phyloP scores from a whole-genome alignment of 2,329 filamentous ascomycete genomes.

The Aspergillaceae sp. region DNA sequence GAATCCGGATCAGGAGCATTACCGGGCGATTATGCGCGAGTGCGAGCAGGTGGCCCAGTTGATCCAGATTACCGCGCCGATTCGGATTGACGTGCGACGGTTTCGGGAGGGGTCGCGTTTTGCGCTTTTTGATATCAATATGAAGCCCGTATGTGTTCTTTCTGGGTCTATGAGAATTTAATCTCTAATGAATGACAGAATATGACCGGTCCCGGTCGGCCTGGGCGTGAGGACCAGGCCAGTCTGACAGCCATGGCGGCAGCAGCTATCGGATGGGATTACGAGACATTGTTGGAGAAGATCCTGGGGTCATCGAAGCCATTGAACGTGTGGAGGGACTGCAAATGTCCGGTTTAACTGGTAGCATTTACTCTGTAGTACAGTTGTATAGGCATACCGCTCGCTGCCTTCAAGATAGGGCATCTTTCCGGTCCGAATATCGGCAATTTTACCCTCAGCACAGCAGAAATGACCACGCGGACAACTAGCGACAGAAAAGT shows the following conservation, averaged over 20 bases:
- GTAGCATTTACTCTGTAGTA: neutral
- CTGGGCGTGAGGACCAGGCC: constrained; percentile 41
- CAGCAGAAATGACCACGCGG: too few relatives aligned
- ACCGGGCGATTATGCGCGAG: constrained; percentile 26
- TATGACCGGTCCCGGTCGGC: constrained; percentile 42
- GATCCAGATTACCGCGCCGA: constrained; percentile 36
- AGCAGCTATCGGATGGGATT: constrained; percentile 37
- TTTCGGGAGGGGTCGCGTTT: constrained; percentile 30
- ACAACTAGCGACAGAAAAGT: too few relatives aligned
- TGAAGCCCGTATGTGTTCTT: constrained; percentile 39
- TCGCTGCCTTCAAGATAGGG: too few relatives aligned
- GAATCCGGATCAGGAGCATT: constrained; percentile 19
- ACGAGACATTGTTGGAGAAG: constrained; percentile 28
- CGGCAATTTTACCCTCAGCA: too few relatives aligned
- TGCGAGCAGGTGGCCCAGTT: constrained; percentile 35
- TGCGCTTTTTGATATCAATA: constrained; percentile 45
- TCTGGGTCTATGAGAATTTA: neutral
- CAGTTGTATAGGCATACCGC: neutral
- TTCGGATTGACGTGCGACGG: constrained; percentile 41
- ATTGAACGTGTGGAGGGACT: neutral
- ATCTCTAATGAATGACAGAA: constrained; percentile 22
- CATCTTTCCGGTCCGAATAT: too few relatives aligned
- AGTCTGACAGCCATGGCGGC: constrained; percentile 41
- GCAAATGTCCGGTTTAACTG: neutral
- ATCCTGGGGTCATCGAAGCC: constrained; percentile 18